Percentiles rank a stretch among this genome's conserved stretches.
phyloP scores from a whole-genome alignment of 345 rosid genomes.

The Brassica cretica region DNA sequence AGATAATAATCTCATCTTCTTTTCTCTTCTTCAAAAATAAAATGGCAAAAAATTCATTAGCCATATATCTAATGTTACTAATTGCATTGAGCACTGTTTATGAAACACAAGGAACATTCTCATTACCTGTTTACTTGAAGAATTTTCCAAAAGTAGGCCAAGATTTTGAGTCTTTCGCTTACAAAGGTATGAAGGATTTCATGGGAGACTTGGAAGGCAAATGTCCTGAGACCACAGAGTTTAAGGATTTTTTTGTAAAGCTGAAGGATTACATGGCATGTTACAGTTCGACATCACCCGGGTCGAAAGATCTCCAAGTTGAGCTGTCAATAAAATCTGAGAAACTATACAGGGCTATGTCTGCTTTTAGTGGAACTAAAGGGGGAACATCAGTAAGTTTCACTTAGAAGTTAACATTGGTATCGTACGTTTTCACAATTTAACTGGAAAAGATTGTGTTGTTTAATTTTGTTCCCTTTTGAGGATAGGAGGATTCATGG shows the following conservation, averaged over 20 bases:
- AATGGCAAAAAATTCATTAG: slow-evolving; percentile 18
- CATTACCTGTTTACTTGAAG: slow-evolving; percentile 9
- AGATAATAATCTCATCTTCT: background rate
- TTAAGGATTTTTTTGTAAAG: slow-evolving; percentile 19
- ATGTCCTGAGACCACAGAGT: slow-evolving; percentile 16
- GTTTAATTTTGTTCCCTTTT: background rate
- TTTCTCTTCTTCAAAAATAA: background rate
- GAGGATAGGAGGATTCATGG: slow-evolving; percentile 5
- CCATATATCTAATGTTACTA: slow-evolving; percentile 14
- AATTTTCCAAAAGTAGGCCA: slow-evolving; percentile 21
- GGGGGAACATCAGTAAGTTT: slow-evolving; percentile 22
- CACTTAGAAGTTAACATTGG: background rate
- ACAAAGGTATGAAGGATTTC: slow-evolving; percentile 16
- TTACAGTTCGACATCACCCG: background rate
- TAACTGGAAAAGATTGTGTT: background rate
- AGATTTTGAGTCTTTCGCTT: slow-evolving; percentile 15
- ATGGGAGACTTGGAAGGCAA: slow-evolving; percentile 8
- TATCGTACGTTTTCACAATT: background rate
- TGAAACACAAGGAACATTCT: slow-evolving; percentile 24
- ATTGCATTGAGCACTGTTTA: slow-evolving; percentile 16
- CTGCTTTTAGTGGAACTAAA: background rate
- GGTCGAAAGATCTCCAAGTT: background rate
- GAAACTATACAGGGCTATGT: slow-evolving; percentile 10
- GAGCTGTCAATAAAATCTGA: slow-evolving; percentile 16
- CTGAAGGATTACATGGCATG: slow-evolving; percentile 22